Conservation (phyloP, 1,139 yeast genomes). For the Debaryomyces udenii region DNA sequence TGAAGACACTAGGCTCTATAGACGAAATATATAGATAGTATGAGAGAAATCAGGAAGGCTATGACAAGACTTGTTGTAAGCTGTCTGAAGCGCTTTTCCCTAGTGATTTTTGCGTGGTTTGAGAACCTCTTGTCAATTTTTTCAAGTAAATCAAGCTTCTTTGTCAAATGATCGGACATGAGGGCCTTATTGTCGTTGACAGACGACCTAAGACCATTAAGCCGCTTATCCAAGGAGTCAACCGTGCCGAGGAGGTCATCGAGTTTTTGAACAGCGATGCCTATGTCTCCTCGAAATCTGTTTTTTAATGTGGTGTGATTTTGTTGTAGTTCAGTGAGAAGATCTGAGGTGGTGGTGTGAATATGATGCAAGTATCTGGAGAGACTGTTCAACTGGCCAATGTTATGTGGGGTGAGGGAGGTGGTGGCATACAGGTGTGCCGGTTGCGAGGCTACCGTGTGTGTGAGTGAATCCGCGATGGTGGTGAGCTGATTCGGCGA, state of each 20-base stretch:
- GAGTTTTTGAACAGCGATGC: constrained; percentile 31
- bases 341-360: constrained; percentile 13
- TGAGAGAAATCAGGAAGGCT: constrained; percentile 7
- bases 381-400: constrained; percentile 16
- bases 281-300: constrained; percentile 31
- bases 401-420: background rate
- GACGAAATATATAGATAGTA: constrained; percentile 25
- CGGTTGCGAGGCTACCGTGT: background rate
- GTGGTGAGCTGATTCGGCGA: background rate
- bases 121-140: constrained; percentile 31
- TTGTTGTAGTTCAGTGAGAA: constrained; percentile 19
- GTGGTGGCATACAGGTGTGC: background rate
- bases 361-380: constrained; percentile 15
- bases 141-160: constrained; percentile 38
- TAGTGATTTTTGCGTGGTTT: constrained; percentile 28
- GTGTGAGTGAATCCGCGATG: background rate
- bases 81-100: constrained; percentile 34
- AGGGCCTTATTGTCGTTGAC: constrained; percentile 31
- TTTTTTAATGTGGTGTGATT: constrained; percentile 22
- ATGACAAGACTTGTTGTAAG: constrained; percentile 24
- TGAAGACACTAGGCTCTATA: constrained; percentile 1
- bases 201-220: constrained; percentile 26
- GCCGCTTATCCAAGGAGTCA: constrained; percentile 30
- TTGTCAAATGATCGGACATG: constrained; percentile 32
- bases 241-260: constrained; percentile 31